These are phyloP conservation scores for Cryoendolithus antarcticus DNA, from an alignment of 2,329 filamentous ascomycete genomes.

Conservation along the genomic window DNA sequence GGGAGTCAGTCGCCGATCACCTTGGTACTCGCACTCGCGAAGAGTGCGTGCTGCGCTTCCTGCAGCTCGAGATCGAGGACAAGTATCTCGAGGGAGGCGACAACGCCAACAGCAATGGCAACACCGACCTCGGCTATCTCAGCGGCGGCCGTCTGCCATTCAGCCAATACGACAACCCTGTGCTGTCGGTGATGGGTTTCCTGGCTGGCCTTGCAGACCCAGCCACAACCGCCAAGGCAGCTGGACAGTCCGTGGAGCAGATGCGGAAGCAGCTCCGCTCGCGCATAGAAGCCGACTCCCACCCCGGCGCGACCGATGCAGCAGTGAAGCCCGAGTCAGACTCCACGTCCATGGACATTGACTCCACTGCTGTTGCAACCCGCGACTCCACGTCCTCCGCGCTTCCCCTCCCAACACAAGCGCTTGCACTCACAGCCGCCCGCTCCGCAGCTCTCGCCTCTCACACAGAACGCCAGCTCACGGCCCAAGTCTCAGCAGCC, in stretches of 20 bases:
- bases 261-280: slow-evolving; percentile 69
- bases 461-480: slow-evolving; percentile 94
- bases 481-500: slow-evolving; percentile 77
- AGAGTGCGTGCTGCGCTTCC: slow-evolving; percentile 92
- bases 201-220: slow-evolving; percentile 84
- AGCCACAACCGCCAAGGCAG: slow-evolving; percentile 77
- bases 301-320: slow-evolving; percentile 28
- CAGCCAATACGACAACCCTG: slow-evolving; percentile 85
- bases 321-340: slow-evolving; percentile 40
- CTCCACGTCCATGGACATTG: slow-evolving; percentile 43
- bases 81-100: slow-evolving; percentile 65
- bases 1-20: slow-evolving; percentile 83
- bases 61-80: slow-evolving; percentile 90
- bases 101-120: slow-evolving; percentile 43
- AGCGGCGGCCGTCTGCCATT: slow-evolving; percentile 71
- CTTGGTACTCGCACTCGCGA: slow-evolving; percentile 85
- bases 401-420: slow-evolving; percentile 51
- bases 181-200: slow-evolving; percentile 93
- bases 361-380: slow-evolving; percentile 41
- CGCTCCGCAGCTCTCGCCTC: slow-evolving; percentile 81
- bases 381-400: slow-evolving; percentile 27
- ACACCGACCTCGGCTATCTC: slow-evolving; percentile 48
- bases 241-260: slow-evolving; percentile 74
- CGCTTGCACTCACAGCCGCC: slow-evolving; percentile 73
- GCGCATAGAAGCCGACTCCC: slow-evolving; percentile 54